phyloP scores from a whole-genome alignment of 257 asterid species.

The Scutellaria galericulata region DNA sequence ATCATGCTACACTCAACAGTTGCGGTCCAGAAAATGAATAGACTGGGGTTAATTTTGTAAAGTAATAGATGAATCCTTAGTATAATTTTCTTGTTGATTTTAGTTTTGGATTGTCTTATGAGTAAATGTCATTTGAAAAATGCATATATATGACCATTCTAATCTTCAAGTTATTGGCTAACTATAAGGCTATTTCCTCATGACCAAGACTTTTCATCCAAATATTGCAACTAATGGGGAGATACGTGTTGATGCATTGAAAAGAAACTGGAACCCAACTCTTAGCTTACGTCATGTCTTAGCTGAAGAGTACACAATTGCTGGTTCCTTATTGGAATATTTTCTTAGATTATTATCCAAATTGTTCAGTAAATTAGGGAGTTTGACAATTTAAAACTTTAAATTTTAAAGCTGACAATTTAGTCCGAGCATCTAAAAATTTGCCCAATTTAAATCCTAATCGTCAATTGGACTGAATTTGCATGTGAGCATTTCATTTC shows the following conservation, averaged over 20 bases:
- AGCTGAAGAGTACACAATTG: too few relatives aligned
- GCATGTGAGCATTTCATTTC: too few relatives aligned
- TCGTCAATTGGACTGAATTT: too few relatives aligned
- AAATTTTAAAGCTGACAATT: too few relatives aligned
- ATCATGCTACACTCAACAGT: background rate
- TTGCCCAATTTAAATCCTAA: too few relatives aligned
- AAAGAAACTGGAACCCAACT: constrained; percentile 90
- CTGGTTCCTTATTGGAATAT: too few relatives aligned
- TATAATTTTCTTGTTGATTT: constrained; percentile 14
- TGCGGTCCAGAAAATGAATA: background rate
- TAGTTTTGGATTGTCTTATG: constrained; percentile 15
- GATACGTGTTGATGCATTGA: constrained; percentile 95
- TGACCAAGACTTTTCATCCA: constrained; percentile 95
- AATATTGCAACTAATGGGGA: constrained; percentile 86
- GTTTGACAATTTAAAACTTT: too few relatives aligned
- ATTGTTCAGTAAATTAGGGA: too few relatives aligned
- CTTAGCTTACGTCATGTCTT: constrained; percentile 77
- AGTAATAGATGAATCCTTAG: background rate
- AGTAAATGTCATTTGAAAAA: background rate
- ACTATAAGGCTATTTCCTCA: constrained; percentile 66
- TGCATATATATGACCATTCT: background rate
- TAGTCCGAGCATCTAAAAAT: too few relatives aligned
- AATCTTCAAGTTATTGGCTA: constrained; percentile 9
- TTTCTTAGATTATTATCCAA: too few relatives aligned
- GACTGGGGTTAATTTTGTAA: background rate